Evolutionary conservation across 2,329 filamentous ascomycete genomes (phyloP).

Genomic region (Xylariaceae sp.): DNA sequence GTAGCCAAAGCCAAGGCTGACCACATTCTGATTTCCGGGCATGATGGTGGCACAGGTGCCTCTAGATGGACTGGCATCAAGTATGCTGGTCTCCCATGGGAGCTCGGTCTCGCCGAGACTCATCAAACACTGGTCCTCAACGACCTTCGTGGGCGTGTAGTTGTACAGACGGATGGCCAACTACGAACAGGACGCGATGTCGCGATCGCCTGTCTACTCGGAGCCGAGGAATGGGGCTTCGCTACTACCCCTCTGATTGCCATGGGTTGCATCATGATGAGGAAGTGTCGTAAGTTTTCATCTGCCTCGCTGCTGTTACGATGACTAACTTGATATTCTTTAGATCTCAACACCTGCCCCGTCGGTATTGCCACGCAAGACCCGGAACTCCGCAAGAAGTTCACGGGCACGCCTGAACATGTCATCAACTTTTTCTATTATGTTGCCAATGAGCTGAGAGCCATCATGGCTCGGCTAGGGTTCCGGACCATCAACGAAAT

Average conservation of each 20-base stretch:
- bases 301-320: no score
- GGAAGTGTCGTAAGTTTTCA: no score
- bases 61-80: constrained; percentile 99
- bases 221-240: constrained; percentile 98
- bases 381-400: constrained; percentile 92
- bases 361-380: constrained; percentile 97
- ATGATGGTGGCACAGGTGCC: constrained; percentile 95
- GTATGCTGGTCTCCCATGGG: constrained; percentile 96
- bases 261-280: constrained; percentile 96
- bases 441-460: constrained; percentile 90
- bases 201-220: constrained; percentile 90
- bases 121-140: constrained; percentile 96
- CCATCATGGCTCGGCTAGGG: constrained; percentile 95
- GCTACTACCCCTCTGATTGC: constrained; percentile 93
- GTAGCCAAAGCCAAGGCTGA: constrained; percentile 97
- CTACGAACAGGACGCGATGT: constrained; percentile 91
- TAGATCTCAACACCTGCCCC: constrained; percentile 61
- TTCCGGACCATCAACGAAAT: constrained; percentile 97
- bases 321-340: no score
- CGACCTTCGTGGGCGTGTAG: constrained; percentile 91
- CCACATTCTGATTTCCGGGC: constrained; percentile 94
- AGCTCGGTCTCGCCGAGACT: constrained; percentile 93
- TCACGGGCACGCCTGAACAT: constrained; percentile 89
- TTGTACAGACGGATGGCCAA: constrained; percentile 96
- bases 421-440: constrained; percentile 99